These are phyloP conservation scores for Populus ilicifolia DNA, from an alignment of 345 rosid genomes.

Conservation along the genomic window DNA sequence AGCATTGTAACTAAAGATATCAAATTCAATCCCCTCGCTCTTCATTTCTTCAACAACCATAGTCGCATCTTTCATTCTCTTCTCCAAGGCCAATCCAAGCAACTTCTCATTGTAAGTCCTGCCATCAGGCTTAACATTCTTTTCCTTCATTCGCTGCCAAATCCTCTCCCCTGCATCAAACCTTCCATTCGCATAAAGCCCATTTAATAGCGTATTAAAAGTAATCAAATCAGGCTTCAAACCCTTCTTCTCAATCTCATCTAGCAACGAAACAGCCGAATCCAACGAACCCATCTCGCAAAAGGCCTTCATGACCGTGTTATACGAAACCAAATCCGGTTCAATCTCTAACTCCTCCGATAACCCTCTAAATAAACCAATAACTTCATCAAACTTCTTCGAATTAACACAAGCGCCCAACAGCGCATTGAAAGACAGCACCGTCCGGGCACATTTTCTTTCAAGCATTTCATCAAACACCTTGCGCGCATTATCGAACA, in stretches of 20 bases:
- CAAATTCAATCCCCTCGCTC: constrained; percentile 36
- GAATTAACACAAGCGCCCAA: constrained; percentile 35
- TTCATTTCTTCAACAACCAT: constrained; percentile 43
- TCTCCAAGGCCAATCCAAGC: constrained; percentile 43
- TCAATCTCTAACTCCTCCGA: constrained; percentile 44
- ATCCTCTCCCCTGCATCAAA: constrained; percentile 45
- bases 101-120: constrained; percentile 58
- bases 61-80: constrained; percentile 42
- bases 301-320: constrained; percentile 54
- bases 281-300: constrained; percentile 51
- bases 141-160: constrained; percentile 38
- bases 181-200: constrained; percentile 38
- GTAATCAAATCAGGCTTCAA: constrained; percentile 46
- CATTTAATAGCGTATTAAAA: constrained; percentile 48
- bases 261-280: constrained; percentile 39
- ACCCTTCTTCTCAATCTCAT: constrained; percentile 63
- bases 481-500: constrained; percentile 62
- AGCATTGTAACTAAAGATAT: constrained; percentile 51
- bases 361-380: constrained; percentile 44
- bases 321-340: constrained; percentile 52
- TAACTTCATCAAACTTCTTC: constrained; percentile 44
- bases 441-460: constrained; percentile 47
- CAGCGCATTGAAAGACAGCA: constrained; percentile 60
- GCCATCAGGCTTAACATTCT: constrained; percentile 38
- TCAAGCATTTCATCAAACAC: constrained; percentile 74